A percentile compares a stretch with the other conserved stretches of the same genome.
Evolutionary conservation across 1,284 basidiomycete genomes (phyloP).

Genomic region (Wallemia hederae): DNA sequence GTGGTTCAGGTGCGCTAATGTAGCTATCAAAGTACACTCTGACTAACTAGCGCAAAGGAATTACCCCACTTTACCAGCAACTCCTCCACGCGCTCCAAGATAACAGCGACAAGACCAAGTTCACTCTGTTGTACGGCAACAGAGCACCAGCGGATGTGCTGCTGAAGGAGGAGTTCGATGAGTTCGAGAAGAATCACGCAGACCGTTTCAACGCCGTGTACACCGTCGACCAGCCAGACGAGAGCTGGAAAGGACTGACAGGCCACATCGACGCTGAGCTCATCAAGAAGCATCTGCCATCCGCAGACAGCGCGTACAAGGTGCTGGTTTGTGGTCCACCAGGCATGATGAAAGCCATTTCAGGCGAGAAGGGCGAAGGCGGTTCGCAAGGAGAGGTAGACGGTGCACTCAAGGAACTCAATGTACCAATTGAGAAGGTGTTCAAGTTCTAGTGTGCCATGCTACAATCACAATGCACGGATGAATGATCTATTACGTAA

Average conservation of each 20-base stretch:
- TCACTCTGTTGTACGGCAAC: slow-evolving; percentile 74
- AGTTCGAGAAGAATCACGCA: slow-evolving; percentile 36
- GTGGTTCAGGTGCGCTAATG: slow-evolving; percentile 12
- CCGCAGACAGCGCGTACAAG: slow-evolving; percentile 12
- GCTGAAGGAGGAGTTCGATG: slow-evolving; percentile 50
- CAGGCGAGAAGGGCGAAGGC: slow-evolving; percentile 30
- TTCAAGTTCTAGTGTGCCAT: neutral
- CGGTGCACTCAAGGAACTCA: slow-evolving; percentile 58
- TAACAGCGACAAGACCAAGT: slow-evolving; percentile 73
- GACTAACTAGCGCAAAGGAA: neutral
- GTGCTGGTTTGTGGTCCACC: slow-evolving; percentile 25
- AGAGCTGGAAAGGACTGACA: slow-evolving; percentile 29
- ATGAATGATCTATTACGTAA: too few species aligned
- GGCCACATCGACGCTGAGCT: slow-evolving; percentile 45
- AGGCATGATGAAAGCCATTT: slow-evolving; percentile 43
- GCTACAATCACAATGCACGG: too few species aligned
- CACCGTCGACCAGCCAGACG: slow-evolving; percentile 45
- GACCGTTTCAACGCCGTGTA: slow-evolving; percentile 51
- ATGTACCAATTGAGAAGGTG: slow-evolving; percentile 55
- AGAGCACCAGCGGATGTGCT: slow-evolving; percentile 73
- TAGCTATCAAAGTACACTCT: neutral
- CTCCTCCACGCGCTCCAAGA: slow-evolving; percentile 11
- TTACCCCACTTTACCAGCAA: neutral
- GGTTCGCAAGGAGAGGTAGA: slow-evolving; percentile 56
- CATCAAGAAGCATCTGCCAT: slow-evolving; percentile 39